A percentile compares a stretch with the other conserved stretches of the same genome.
Evolutionary conservation across 192 early-diverging fungal species (phyloP).

Genomic region (Rhizophagus sp.): DNA sequence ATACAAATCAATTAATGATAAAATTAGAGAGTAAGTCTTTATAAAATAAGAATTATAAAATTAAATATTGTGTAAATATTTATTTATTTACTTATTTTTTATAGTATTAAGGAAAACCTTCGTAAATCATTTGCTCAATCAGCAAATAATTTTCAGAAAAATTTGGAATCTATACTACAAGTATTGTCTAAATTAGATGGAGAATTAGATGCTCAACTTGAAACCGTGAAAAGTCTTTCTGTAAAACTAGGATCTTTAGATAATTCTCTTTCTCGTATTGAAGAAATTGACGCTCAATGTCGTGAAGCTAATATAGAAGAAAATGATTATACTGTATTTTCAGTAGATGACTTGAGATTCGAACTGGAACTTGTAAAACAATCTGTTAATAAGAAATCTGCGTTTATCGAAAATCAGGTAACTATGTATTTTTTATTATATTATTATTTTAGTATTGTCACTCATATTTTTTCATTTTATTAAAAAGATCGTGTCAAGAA

Average conservation of each 20-base stretch:
- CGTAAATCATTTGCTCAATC: conserved; percentile 78
- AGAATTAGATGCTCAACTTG: conserved; percentile 73
- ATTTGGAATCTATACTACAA: conserved; percentile 69
- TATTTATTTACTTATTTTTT: background rate
- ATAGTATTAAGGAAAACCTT: conserved; percentile 78
- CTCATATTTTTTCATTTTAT: background rate
- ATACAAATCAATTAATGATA: conserved; percentile 80
- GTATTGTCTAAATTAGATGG: conserved; percentile 72
- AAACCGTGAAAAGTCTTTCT: conserved; percentile 61
- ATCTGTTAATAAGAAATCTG: conserved; percentile 74
- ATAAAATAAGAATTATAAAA: too few species aligned
- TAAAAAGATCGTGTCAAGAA: conserved; percentile 77
- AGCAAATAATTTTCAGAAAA: conserved; percentile 78
- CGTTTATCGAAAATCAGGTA: conserved; percentile 94
- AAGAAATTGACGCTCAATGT: conserved; percentile 68
- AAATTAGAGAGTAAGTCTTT: conserved; percentile 72
- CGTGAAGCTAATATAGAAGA: conserved; percentile 87
- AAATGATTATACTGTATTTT: conserved; percentile 91
- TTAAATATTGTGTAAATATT: background rate
- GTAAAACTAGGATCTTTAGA: conserved; percentile 54
- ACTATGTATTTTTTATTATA: background rate
- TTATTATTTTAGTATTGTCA: background rate
- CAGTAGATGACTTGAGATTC: conserved; percentile 87
- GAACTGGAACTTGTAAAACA: conserved; percentile 80
- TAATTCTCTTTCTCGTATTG: conserved; percentile 54